Evolutionary conservation across 2,329 filamentous ascomycete species (phyloP).

Genomic region (Penicillium occitanis): DNA sequence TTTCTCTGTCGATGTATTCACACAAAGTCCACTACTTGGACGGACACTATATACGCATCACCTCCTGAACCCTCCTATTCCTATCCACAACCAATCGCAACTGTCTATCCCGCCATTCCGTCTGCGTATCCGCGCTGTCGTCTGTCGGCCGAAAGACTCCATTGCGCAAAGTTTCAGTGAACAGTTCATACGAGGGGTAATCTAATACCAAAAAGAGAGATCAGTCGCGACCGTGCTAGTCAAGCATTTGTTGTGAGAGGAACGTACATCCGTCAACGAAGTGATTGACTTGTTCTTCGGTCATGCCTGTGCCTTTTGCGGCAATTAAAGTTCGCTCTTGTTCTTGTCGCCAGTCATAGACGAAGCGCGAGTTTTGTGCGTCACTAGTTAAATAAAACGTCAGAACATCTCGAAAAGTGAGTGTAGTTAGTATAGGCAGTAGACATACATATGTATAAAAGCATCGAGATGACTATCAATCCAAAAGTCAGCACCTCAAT

Average conservation of each 20-base stretch:
- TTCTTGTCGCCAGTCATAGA: conserved; percentile 81
- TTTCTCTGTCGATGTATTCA: not conserved
- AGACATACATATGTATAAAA: conserved; percentile 61
- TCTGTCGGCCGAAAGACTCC: conserved; percentile 53
- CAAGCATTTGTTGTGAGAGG: not conserved
- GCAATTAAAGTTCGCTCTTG: conserved; percentile 72
- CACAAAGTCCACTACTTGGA: not conserved
- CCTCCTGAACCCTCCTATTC: conserved; percentile 60
- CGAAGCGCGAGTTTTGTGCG: conserved; percentile 69
- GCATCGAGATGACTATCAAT: conserved; percentile 53
- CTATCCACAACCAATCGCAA: conserved; percentile 62
- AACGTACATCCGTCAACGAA: conserved; percentile 69
- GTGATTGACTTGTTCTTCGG: conserved; percentile 70
- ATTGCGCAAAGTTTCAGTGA: conserved; percentile 57
- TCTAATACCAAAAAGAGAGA: conserved; percentile 38
- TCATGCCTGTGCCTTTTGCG: conserved; percentile 74
- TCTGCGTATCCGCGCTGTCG: conserved; percentile 6
- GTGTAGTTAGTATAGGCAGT: too few relatives aligned
- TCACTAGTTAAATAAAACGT: conserved; percentile 49
- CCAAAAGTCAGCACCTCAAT: not conserved
- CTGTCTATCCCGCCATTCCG: conserved; percentile 54
- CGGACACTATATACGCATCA: conserved; percentile 26
- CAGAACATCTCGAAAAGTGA: not conserved
- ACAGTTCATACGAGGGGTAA: conserved; percentile 72
- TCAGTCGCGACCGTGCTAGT: not conserved